Conservation (phyloP, 352 stramenopile species). For the Stramenopiles sp. region DNA sequence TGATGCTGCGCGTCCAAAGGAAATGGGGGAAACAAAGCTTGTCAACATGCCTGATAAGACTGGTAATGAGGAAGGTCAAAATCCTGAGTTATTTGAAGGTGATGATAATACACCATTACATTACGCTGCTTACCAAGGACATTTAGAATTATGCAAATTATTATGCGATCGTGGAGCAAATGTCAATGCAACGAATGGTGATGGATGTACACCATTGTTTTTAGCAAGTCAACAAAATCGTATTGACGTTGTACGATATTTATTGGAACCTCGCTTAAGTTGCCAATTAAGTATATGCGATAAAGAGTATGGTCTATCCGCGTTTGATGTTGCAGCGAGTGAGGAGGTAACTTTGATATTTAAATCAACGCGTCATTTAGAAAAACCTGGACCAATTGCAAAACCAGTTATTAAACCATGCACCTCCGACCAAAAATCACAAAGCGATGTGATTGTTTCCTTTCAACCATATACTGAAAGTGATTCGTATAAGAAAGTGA, state of each 20-base stretch:
- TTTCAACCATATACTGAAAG: not conserved
- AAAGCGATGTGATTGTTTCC: not conserved
- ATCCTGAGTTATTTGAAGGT: not conserved
- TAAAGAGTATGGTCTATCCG: not conserved
- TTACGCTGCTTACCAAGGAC: slow-evolving; percentile 44
- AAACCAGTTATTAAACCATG: not conserved
- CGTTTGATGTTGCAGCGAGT: not conserved
- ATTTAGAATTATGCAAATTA: slow-evolving; percentile 23
- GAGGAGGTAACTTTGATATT: not conserved
- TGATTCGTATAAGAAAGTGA: not conserved
- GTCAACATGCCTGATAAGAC: not conserved
- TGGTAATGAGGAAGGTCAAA: not conserved
- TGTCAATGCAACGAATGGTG: slow-evolving; percentile 31
- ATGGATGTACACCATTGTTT: slow-evolving; percentile 41
- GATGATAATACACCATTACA: slow-evolving; percentile 27
- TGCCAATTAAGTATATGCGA: not conserved
- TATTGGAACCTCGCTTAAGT: not conserved
- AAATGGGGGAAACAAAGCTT: not conserved
- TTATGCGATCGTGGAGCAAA: slow-evolving; percentile 32
- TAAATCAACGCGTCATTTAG: not conserved
- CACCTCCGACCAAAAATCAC: not conserved
- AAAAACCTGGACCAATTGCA: not conserved
- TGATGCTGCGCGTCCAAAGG: not conserved
- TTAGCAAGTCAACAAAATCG: slow-evolving; percentile 22
- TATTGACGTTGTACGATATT: not conserved